Evolutionary conservation across 1,284 basidiomycete species (phyloP).

Genomic region (Ceratobasidium sp.): DNA sequence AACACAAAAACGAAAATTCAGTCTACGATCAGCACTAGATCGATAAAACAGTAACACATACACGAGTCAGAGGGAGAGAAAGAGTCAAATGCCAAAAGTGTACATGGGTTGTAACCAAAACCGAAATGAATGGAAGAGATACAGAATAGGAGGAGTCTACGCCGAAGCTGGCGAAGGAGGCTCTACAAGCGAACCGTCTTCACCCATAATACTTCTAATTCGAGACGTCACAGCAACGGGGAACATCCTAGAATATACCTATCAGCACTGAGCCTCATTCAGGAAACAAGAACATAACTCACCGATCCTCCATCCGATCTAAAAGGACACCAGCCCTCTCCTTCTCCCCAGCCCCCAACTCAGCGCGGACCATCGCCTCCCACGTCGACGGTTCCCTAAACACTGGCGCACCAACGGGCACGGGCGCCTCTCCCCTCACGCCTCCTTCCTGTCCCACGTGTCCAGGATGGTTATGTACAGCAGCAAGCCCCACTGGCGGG

Average conservation of each 20-base stretch:
- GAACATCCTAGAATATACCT: conserved; percentile 67
- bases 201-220: conserved; percentile 66
- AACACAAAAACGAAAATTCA: conserved; percentile 32
- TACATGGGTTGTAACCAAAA: no score
- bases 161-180: conserved; percentile 25
- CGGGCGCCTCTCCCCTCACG: conserved; percentile 52
- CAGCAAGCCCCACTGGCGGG: conserved; percentile 87
- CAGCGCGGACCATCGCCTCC: conserved; percentile 95
- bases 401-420: conserved; percentile 70
- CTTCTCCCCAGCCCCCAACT: conserved; percentile 83
- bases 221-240: conserved; percentile 78
- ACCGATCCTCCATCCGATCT: conserved; percentile 82
- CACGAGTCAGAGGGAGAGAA: background rate
- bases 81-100: conserved; percentile 1
- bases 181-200: conserved; percentile 43
- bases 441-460: conserved; percentile 62
- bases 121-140: background rate
- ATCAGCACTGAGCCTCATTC: conserved; percentile 12
- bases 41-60: conserved; percentile 2
- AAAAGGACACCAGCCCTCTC: conserved; percentile 80
- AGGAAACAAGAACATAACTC: conserved; percentile 51
- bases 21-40: conserved; percentile 36
- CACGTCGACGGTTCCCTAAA: conserved; percentile 81
- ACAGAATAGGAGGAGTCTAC: conserved; percentile 1
- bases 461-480: conserved; percentile 87